Conservation (phyloP, 257 asterid species). For the Nicotiana tabacum region DNA sequence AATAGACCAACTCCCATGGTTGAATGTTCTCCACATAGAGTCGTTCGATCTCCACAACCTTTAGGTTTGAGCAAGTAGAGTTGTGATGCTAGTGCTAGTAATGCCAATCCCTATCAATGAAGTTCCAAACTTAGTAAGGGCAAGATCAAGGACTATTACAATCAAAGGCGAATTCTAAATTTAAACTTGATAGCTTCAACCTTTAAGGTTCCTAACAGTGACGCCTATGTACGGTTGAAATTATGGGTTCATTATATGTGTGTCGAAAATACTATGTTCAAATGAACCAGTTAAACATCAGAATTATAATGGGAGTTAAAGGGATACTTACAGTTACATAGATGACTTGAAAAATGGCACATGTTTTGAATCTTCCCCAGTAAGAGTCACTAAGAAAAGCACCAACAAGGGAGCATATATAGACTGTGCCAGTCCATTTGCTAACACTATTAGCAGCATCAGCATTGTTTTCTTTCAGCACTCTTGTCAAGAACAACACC, state of each 20-base stretch:
- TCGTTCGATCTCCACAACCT: slow-evolving; percentile 67
- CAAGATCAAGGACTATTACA: not conserved
- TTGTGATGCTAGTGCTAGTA: slow-evolving; percentile 63
- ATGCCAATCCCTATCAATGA: slow-evolving; percentile 53
- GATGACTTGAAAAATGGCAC: slow-evolving; percentile 81
- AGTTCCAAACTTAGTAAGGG: not conserved
- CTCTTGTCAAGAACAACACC: slow-evolving; percentile 85
- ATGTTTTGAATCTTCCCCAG: slow-evolving; percentile 92
- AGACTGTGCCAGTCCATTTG: slow-evolving; percentile 97
- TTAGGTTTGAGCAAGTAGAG: slow-evolving; percentile 61
- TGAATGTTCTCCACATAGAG: slow-evolving; percentile 49
- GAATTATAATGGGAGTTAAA: not conserved
- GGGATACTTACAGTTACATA: slow-evolving; percentile 58
- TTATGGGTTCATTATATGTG: no score
- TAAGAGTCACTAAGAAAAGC: slow-evolving; percentile 94
- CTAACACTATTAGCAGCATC: slow-evolving; percentile 93
- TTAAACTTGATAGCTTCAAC: no score
- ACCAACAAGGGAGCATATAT: slow-evolving; percentile 91
- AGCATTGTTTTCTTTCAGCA: slow-evolving; percentile 74
- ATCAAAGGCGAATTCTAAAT: not conserved
- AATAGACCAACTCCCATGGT: slow-evolving; percentile 63
- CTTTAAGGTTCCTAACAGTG: no score
- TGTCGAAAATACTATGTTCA: no score
- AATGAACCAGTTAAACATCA: no score
- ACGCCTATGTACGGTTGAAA: no score